Base-by-base conservation (phyloP, 768 basidiomycete species). In the Lactarius hatsudake region DNA sequence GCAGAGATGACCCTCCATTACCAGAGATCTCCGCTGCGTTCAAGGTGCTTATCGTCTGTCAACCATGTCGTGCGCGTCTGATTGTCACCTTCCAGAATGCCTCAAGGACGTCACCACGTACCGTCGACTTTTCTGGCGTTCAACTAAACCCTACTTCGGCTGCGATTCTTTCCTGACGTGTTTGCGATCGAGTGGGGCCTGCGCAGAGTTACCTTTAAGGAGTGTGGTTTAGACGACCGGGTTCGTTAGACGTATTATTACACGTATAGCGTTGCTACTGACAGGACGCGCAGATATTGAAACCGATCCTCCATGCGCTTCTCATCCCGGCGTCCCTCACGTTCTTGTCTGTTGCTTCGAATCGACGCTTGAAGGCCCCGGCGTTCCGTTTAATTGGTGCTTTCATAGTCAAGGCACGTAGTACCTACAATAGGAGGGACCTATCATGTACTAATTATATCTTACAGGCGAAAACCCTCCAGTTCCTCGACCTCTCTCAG, bases 111-210 rank as follows among this genome's bases (percentile, higher is more conserved):
- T 81, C 78, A 51, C 92, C 93, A 0, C 84, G 93, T 20, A 81
- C 87, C 0, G 83, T 95, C 20, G 90, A 94, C 75, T 80, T 94
- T n/a, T 89, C 93, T 2, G 86, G 90, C 12, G 86, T 90, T 26
- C 89, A 88, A 72, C 81, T 98, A 23, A 90, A 86, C 0, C 76
- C 82, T 1, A 82, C 87, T 2, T 81, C 86, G 0, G 90, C 93
- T 0, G 87, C 89, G 15, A 87, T 94, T 20, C 82, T 99, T 20
- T 90, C 96, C 0, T n/a, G 96, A 98, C 76, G 87, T 97, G 17
- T 87, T 98, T 69, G 86, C 87, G 9, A 89, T 97, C 65, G 94
- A 98, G 76, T 98, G 95, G 91, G 96, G 95, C 0, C 79, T 97
- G 23, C 82, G 90, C 32, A 96, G 94, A 72, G 80, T 96, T 26